These are phyloP conservation scores for Croton setiger DNA, from an alignment of 441 rosid genomes.

Conservation along the genomic window DNA sequence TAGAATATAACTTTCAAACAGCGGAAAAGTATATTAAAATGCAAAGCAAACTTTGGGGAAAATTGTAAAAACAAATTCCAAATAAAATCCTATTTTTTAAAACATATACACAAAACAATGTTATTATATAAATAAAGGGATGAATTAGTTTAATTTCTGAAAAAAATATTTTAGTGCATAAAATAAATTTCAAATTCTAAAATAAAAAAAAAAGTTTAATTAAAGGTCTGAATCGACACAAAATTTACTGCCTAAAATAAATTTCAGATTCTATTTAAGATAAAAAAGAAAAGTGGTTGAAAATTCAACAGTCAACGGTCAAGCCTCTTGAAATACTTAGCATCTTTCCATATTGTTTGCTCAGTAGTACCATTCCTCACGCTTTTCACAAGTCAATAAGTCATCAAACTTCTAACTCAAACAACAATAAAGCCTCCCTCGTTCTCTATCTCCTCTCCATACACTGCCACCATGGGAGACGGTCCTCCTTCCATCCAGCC, in stretches of 20 bases:
- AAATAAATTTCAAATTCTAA: too few species aligned
- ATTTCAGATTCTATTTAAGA: neutral
- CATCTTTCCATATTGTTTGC: neutral
- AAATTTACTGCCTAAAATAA: too few species aligned
- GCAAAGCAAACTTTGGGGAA: too few species aligned
- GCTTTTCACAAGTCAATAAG: constrained; percentile 8
- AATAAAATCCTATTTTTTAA: too few species aligned
- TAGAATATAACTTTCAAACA: neutral
- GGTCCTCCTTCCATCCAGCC: neutral
- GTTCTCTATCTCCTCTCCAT: neutral
- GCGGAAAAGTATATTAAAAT: neutral
- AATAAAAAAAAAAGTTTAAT: too few species aligned
- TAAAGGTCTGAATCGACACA: too few species aligned
- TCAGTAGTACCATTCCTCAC: constrained; percentile 12
- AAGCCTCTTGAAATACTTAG: constrained; percentile 16
- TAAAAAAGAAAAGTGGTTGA: constrained; percentile 16
- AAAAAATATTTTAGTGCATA: too few species aligned
- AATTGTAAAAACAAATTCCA: too few species aligned
- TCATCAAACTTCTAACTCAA: neutral
- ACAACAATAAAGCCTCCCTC: neutral
- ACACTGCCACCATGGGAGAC: neutral
- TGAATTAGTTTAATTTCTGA: too few species aligned
- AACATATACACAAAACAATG: too few species aligned
- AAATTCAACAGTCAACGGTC: constrained; percentile 38
- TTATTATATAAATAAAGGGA: too few species aligned